Base-by-base conservation (phyloP, 352 stramenopile species). In the Aphanomyces astaci region DNA sequence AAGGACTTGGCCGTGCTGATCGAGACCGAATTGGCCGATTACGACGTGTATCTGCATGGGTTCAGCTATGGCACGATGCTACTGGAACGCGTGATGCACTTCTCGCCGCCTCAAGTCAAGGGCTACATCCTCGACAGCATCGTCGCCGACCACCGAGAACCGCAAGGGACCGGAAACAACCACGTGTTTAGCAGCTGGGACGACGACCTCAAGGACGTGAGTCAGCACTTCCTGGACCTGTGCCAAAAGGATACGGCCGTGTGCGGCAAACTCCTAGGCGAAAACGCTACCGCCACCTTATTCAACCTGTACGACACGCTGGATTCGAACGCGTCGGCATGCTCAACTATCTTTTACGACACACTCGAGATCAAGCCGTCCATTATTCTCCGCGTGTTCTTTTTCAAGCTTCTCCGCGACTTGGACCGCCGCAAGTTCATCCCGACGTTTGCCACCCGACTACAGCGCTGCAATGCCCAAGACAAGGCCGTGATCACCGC, bases 1-100 rank as follows among this genome's bases (percentile, higher is more conserved):
- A 87, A 84, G 69, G 82, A 90, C 46, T 32, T 90, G 33, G 72
- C 74, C 31, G 76, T 89, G 32, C 85, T 90, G 51, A 89, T 55
- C 71, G 66, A 66, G 56, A 78, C 40, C 65, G 81, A 25, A 46
- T 24, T 63, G 30, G 56, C 46, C 49, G 51, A 27, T 27, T 9
- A 28, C 25, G 43, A 76, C 27, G 46, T 66, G 10, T 66, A 45
- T 17, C 17, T 82, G 10, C 71, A 75, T 24, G 76, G 76, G 28
- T 56, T 68, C 27, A 77, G 72, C 71, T 75, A 75, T 57, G 72
- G 72, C 10, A 75, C 72, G n/a, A 40, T 31, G 5, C 15, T 74
- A 0, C 5, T 60, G 2, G 67, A 77, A 49, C 64, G 70, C 10
- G 17, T 77, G 19, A 22, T 77, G 59, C 72, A 77, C 25, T 52